phyloP scores from a whole-genome alignment of 2,329 filamentous ascomycete species.

The Triangularia verruculosa region DNA sequence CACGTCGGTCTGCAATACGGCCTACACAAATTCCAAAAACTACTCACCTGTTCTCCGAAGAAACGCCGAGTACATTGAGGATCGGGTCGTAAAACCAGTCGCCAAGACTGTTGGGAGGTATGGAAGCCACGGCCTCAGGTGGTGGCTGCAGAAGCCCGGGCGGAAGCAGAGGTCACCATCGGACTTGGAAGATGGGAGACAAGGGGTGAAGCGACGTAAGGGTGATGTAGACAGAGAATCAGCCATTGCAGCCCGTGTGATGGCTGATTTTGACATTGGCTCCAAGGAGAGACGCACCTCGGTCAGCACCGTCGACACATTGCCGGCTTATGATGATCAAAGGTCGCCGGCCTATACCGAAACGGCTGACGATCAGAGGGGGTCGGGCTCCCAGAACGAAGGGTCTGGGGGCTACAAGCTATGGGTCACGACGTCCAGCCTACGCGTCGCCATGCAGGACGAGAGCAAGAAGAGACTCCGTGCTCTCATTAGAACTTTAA shows the following conservation, averaged over 20 bases:
- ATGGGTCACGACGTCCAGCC: conserved; percentile 81
- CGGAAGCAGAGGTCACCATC: conserved; percentile 49
- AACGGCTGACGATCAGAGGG: conserved; percentile 35
- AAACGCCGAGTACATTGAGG: conserved; percentile 87
- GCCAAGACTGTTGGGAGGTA: conserved; percentile 84
- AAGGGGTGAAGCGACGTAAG: conserved; percentile 57
- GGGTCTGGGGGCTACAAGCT: conserved; percentile 49
- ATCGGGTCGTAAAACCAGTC: conserved; percentile 73
- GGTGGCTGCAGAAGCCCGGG: conserved; percentile 64
- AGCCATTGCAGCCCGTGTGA: neutral
- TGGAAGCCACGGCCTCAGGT: conserved; percentile 79
- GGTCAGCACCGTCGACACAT: conserved; percentile 66
- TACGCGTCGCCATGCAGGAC: conserved; percentile 88
- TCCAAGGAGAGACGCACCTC: conserved; percentile 56
- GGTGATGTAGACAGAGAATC: conserved; percentile 14
- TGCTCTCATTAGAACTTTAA: conserved; percentile 77
- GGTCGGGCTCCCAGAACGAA: conserved; percentile 28
- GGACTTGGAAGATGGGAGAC: conserved; percentile 45
- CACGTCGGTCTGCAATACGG: conserved; percentile 79
- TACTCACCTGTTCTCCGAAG: conserved; percentile 86
- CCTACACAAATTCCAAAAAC: conserved; percentile 55
- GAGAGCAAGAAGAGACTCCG: conserved; percentile 81
- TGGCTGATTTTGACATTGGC: conserved; percentile 28
- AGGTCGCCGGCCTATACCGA: conserved; percentile 74
- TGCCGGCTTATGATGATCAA: conserved; percentile 81